Evolutionary conservation across 2,329 filamentous ascomycete genomes (phyloP).

Genomic region (Onygenales sp.): DNA sequence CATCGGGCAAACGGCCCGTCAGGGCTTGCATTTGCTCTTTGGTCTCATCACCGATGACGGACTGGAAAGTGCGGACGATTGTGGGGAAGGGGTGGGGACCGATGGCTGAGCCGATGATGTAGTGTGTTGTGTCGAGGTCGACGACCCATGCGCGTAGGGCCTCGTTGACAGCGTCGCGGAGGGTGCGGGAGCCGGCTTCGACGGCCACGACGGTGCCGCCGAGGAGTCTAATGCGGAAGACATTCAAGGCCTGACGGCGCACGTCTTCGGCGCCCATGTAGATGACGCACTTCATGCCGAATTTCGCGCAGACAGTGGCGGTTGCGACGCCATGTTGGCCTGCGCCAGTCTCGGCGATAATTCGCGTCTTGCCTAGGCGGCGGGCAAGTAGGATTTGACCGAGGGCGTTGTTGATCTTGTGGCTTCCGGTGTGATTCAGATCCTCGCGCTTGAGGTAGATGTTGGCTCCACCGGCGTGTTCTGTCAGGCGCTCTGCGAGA

Average conservation of each 20-base stretch:
- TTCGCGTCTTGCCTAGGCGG: conserved; percentile 85
- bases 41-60: conserved; percentile 89
- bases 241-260: conserved; percentile 88
- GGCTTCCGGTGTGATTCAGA: conserved; percentile 91
- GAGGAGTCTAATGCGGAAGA: conserved; percentile 95
- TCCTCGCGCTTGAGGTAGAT: conserved; percentile 99
- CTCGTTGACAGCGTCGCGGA: conserved; percentile 88
- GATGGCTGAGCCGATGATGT: conserved; percentile 95
- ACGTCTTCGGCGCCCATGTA: conserved; percentile 99
- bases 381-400: conserved; percentile 83
- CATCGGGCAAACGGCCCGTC: conserved; percentile 83
- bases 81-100: conserved; percentile 96
- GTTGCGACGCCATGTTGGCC: conserved; percentile 97
- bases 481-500: conserved; percentile 76
- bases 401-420: conserved; percentile 99
- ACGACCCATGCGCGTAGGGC: conserved; percentile 91
- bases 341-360: conserved; percentile 95
- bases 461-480: conserved; percentile 81
- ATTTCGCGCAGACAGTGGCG: conserved; percentile 94
- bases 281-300: conserved; percentile 94
- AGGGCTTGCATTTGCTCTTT: conserved; percentile 81
- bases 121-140: conserved; percentile 86
- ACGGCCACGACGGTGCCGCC: conserved; percentile 89
- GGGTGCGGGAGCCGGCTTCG: conserved; percentile 75
- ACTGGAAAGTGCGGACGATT: conserved; percentile 96